Evolutionary conservation across 495 filamentous ascomycete species (phyloP), one percentile per base, ranked within the genome.

Genomic region (Podospora comata): DNA sequence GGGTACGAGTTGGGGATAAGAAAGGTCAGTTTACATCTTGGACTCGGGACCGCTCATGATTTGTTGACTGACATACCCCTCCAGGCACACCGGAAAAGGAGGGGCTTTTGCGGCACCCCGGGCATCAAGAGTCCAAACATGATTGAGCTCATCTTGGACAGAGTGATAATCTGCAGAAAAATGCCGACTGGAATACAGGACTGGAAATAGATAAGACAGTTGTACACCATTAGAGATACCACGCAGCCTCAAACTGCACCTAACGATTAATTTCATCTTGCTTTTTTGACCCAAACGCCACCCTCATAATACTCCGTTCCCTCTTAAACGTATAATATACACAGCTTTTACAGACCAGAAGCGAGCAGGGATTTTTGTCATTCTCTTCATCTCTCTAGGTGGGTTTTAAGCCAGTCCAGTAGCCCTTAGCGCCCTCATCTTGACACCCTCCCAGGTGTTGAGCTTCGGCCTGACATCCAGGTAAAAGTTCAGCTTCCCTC

Each of bases 391-490:
- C 19, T 27, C 19, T 59, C 56, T 34, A 34, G 23, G 23, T 23
- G 23, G 23, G 27, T 39, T 72, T 72, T 78, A 85, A 32, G 81
- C 76, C 76, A 92, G 74, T n/a, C 93, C 89, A 60, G 86, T 73
- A 60, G 85, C 85, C 63, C 82, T 85, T 73, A 83, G 79, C 55
- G 87, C 85, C 67, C 95, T 86, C 93, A 97, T 93, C 79, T 89
- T 91, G 74, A 89, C 87, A 0, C 95, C 95, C 80, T 98, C 95
- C 84, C 87, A 92, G 53, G 84, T 89, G 80, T 97, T 97, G 78
- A 99, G 71, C 83, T 99, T 99, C 4, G 95, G 95, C 76, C 95
- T 85, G 19, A 98, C 95, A 76, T 99, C 95, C 67, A 99, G 79
- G 78, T 92, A 97, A 77, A 99, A 99, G 70, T 89, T 96, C 69